Conservation (phyloP, 2,329 filamentous ascomycete genomes). For the Aspergillus persii region DNA sequence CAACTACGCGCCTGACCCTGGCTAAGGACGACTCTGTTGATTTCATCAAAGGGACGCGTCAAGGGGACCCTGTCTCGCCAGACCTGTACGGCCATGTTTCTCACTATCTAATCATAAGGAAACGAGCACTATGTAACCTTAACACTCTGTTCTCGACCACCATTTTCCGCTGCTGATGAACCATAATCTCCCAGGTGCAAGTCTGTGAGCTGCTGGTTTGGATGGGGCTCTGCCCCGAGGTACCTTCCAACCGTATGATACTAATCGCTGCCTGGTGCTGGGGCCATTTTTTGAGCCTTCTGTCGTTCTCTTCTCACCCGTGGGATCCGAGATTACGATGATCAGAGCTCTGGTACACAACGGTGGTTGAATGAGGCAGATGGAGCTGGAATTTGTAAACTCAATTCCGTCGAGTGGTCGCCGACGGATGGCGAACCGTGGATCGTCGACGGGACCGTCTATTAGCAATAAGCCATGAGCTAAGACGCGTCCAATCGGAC, state of each 20-base stretch:
- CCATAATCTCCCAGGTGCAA: slow-evolving; percentile 21
- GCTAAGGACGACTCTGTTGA: neutral
- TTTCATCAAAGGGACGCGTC: slow-evolving; percentile 10
- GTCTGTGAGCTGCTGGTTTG: slow-evolving; percentile 5
- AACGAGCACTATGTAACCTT: neutral
- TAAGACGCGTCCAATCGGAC: slow-evolving; percentile 16
- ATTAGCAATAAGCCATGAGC: slow-evolving; percentile 4
- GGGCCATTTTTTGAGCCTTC: slow-evolving; percentile 13
- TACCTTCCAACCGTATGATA: neutral
- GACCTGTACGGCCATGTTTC: slow-evolving; percentile 2
- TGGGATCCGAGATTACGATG: neutral
- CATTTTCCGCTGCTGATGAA: slow-evolving; percentile 19
- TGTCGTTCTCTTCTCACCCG: slow-evolving; percentile 7
- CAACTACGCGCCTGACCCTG: neutral
- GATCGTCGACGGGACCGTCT: slow-evolving; percentile 1
- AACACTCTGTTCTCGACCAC: slow-evolving; percentile 9
- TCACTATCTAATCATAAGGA: slow-evolving; percentile 12
- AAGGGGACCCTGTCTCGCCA: slow-evolving; percentile 7
- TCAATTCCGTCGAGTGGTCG: neutral
- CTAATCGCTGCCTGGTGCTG: slow-evolving; percentile 7
- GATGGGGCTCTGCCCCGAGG: neutral
- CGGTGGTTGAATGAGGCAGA: neutral
- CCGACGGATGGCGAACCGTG: neutral
- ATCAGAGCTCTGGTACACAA: neutral
- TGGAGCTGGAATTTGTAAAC: slow-evolving; percentile 6